Conservation (phyloP, 768 basidiomycete genomes). For the Suillus tomentosus region DNA sequence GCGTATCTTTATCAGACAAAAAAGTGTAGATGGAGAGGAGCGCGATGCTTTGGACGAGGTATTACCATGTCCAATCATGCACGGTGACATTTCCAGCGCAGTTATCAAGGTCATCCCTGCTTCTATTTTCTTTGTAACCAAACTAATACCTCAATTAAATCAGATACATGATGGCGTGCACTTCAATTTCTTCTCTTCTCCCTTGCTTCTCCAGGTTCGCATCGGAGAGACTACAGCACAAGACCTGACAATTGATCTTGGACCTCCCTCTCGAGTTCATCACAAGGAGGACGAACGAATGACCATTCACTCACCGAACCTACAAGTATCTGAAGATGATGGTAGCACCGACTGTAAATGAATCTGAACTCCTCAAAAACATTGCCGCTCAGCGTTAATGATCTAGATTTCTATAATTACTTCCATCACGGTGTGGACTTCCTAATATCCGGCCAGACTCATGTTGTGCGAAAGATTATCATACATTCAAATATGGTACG, state of each 20-base stretch:
- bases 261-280: slow-evolving; percentile 72
- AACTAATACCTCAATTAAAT: not conserved
- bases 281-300: slow-evolving; percentile 91
- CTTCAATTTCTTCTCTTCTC: slow-evolving; percentile 61
- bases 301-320: slow-evolving; percentile 69
- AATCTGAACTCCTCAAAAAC: slow-evolving; percentile 9
- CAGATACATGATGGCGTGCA: slow-evolving; percentile 77
- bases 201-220: slow-evolving; percentile 55
- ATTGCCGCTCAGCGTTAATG: slow-evolving; percentile 9
- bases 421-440: slow-evolving; percentile 92
- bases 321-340: slow-evolving; percentile 44
- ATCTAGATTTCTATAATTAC: slow-evolving; percentile 87
- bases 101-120: slow-evolving; percentile 57
- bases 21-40: slow-evolving; percentile 53
- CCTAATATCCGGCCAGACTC: slow-evolving; percentile 69
- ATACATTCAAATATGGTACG: slow-evolving; percentile 86
- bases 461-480: slow-evolving; percentile 81
- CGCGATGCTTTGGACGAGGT: slow-evolving; percentile 78
- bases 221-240: slow-evolving; percentile 81
- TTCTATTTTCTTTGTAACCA: not conserved
- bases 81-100: slow-evolving; percentile 67
- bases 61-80: slow-evolving; percentile 63
- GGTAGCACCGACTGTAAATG: slow-evolving; percentile 52
- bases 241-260: slow-evolving; percentile 77
- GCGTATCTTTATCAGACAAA: slow-evolving; percentile 72